Evolutionary conservation across 2,329 filamentous ascomycete genomes (phyloP).

Genomic region (Cercospora berteroae): DNA sequence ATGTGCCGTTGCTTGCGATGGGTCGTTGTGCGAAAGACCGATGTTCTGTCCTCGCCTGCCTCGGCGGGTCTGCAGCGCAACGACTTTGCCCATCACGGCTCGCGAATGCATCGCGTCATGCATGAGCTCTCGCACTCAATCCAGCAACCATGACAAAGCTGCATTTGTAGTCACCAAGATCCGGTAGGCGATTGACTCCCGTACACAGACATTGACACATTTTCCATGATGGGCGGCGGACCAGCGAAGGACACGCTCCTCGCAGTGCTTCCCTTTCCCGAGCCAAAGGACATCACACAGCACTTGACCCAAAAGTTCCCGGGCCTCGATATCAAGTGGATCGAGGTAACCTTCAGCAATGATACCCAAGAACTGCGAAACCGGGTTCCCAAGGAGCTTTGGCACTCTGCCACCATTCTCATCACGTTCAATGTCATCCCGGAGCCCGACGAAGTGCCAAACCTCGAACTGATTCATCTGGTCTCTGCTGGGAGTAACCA

Average conservation of each 20-base stretch:
- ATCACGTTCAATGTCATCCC: conserved; percentile 51
- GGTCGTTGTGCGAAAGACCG: not conserved
- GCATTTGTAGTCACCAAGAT: not conserved
- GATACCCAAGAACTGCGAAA: conserved; percentile 13
- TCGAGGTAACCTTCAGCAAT: conserved; percentile 12
- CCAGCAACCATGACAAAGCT: not conserved
- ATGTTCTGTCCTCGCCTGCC: not conserved
- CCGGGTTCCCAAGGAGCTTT: conserved; percentile 37
- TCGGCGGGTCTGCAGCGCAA: not conserved
- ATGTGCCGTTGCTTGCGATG: not conserved
- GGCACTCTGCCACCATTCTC: conserved; percentile 47
- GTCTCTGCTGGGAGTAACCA: conserved; percentile 59
- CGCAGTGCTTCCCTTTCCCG: conserved; percentile 35
- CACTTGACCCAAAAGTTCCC: conserved; percentile 39
- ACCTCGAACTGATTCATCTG: conserved; percentile 54
- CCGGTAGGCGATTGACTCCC: not conserved
- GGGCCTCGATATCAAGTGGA: conserved; percentile 9
- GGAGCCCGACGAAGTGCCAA: conserved; percentile 38
- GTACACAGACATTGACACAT: not conserved
- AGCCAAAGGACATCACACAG: conserved; percentile 43
- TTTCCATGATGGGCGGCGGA: conserved; percentile 38
- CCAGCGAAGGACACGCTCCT: conserved; percentile 38
- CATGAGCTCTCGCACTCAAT: conserved; percentile 4
- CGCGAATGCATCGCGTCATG: conserved; percentile 9
- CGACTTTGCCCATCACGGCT: not conserved